Evolutionary conservation across 768 basidiomycete genomes (phyloP), one percentile per base, ranked within the genome.

Genomic region (Boletales sp.): DNA sequence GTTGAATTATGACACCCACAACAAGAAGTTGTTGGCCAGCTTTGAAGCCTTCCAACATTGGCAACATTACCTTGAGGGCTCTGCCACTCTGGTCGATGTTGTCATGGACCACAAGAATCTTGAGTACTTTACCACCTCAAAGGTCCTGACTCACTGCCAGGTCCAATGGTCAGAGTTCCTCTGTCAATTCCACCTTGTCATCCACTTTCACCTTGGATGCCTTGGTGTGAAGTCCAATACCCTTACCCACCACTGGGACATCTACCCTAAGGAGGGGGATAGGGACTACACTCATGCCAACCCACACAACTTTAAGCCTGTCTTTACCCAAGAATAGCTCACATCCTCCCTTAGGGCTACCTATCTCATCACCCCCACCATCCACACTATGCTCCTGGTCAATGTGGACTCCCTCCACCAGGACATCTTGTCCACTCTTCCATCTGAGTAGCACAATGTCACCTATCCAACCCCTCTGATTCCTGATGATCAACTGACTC

Each of bases 211-310:
- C 4, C 34, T 19, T 5, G 15, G 13, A 10, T 8, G 11, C 19
- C 44, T 44, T 25, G 21, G 44, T 4, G 21, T 2, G 4, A 25
- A 44, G 11, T 33, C 44, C 8, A 5, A 44, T 21, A 8, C 41
- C 30, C 46, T 52, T 12, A 52, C 51, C 47, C 25, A 30, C 37
- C 3, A 1, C 14, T 51, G 34, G 41, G 41, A 51, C 11, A 12
- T 47, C 45, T 51, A 51, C n/a, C 31, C 41, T 11, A 52, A 47
- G 38, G 41, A 51, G 39, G 30, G 30, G 40, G 34, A 51, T 46
- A 46, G 7, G 28, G 39, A 51, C 44, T 46, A 41, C 2, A 2
- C 49, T 44, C 15, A 5, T 2, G 10, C 44, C 37, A 50, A 50
- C 8, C 31, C 19, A 0, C 35, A 51, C 25, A 51, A 51, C 9